Percentiles rank a stretch among this genome's conserved stretches.
Evolutionary conservation across 805 yeast species (phyloP).

Genomic region (Wickerhamomyces queroliae): DNA sequence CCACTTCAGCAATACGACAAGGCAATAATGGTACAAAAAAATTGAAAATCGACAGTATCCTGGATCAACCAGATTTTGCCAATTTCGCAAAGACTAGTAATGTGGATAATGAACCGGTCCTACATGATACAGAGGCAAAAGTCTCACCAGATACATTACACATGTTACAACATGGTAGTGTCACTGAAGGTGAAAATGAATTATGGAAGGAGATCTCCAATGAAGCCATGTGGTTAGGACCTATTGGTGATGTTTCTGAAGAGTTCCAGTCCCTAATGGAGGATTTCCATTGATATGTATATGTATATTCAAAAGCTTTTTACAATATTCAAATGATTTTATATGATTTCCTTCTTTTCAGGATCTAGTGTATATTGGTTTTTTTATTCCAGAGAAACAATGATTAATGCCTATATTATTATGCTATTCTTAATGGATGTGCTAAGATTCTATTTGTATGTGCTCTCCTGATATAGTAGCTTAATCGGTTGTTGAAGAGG

Average conservation of each 20-base stretch:
- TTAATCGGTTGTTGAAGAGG: background rate
- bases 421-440: too few relatives aligned
- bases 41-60: slow-evolving; percentile 12
- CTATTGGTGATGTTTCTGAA: slow-evolving; percentile 38
- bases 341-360: background rate
- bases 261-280: slow-evolving; percentile 28
- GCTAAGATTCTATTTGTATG: background rate
- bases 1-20: background rate
- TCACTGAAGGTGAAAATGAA: slow-evolving; percentile 39
- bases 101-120: slow-evolving; percentile 7
- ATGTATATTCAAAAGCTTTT: background rate
- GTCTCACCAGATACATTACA: slow-evolving; percentile 25
- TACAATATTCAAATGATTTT: background rate
- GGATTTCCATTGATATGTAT: slow-evolving; percentile 3
- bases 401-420: too few relatives aligned
- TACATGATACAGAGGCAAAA: slow-evolving; percentile 14
- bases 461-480: too few relatives aligned
- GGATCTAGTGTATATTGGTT: too few relatives aligned
- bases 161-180: slow-evolving; percentile 20
- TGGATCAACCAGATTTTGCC: slow-evolving; percentile 1
- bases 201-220: slow-evolving; percentile 75
- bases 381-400: too few relatives aligned
- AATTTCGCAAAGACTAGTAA: background rate
- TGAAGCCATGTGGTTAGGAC: slow-evolving; percentile 62
- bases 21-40: slow-evolving; percentile 6